These are phyloP conservation scores for Brassica cretica DNA, from an alignment of 345 rosid species.

Conservation along the genomic window DNA sequence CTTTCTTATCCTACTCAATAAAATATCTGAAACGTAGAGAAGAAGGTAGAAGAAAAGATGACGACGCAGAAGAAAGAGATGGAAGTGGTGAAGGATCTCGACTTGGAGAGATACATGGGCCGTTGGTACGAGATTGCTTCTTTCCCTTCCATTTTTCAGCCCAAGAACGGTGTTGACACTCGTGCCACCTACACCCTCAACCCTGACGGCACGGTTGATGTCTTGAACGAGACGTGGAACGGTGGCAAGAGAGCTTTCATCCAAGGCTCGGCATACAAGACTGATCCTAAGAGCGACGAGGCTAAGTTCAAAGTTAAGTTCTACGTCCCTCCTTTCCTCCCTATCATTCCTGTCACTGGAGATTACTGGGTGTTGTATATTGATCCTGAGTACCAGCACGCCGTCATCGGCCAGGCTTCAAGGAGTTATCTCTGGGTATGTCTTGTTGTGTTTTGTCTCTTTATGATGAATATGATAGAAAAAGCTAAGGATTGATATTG, in stretches of 20 bases:
- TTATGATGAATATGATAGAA: neutral
- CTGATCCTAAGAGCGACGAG: slow-evolving; percentile 73
- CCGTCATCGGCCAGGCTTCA: slow-evolving; percentile 71
- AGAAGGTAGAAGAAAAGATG: slow-evolving; percentile 26
- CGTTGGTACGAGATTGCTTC: slow-evolving; percentile 95
- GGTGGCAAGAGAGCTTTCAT: slow-evolving; percentile 66
- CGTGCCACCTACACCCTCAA: slow-evolving; percentile 78
- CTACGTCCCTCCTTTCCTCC: slow-evolving; percentile 83
- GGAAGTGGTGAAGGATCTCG: slow-evolving; percentile 73
- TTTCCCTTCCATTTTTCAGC: slow-evolving; percentile 78
- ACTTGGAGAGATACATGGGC: slow-evolving; percentile 77
- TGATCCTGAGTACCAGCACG: slow-evolving; percentile 65
- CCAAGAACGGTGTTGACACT: slow-evolving; percentile 68
- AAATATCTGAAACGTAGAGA: slow-evolving; percentile 27
- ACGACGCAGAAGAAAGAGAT: slow-evolving; percentile 50
- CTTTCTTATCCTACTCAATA: slow-evolving; percentile 12
- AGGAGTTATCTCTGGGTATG: slow-evolving; percentile 77
- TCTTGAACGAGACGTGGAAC: slow-evolving; percentile 79
- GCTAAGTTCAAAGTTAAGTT: slow-evolving; percentile 93
- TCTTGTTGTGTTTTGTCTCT: neutral
- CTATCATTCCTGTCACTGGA: slow-evolving; percentile 75
- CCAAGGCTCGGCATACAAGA: slow-evolving; percentile 73
- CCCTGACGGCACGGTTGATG: slow-evolving; percentile 73
- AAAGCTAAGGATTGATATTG: neutral
- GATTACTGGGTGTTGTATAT: slow-evolving; percentile 81